Base-by-base conservation (phyloP, 768 basidiomycete species). In the Mycena leptocephala region DNA sequence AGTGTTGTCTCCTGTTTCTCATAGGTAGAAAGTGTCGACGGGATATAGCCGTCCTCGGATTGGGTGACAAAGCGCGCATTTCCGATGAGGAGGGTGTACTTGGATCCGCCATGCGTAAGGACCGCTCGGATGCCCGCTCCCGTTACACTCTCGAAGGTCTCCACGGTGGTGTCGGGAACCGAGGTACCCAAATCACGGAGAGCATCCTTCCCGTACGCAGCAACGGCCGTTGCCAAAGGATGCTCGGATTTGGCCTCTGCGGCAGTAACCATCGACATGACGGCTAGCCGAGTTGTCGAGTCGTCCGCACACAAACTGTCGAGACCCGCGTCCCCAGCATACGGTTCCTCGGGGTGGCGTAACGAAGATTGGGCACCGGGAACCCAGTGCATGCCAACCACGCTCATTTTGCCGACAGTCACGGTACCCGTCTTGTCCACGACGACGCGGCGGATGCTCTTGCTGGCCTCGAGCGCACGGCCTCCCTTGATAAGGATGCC, bases 401-500 rank as follows among this genome's bases (percentile, higher is more conserved):
- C 95, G 37, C 88, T 92, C 80, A 99, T 90, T 85, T 96, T 98
- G n/a, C 98, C 98, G 59, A 96, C 90, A 0, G 98, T 99, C 14
- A 99, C 93, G 0, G 98, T 99, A 14, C 98, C 98, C 0, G 98
- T 99, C 89, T 99, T 99, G 90, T 99, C 98, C 62, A 99, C 83
- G 0, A 98, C 92, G 76, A 99, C 92, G 18, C 93, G 89, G 82
- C 93, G 93, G 80, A 99, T 93, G 65, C 89, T 89, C 78, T 92
- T 93, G 84, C 96, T 97, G 4, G 96, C 97, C 82, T 99, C 98
- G 32, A 99, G 88, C 3, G 98, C 97, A 18, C 95, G 90, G 2
- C 97, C 98, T 26, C 98, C 97, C 83, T 99, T 99, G 92, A 99
- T 99, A 58, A 99, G 86, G 74, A 99, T 99, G 0, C 98, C 98